Percentiles rank a stretch among this genome's conserved stretches.
These are phyloP conservation scores for Candida sakaeoensis DNA, from an alignment of 805 yeast species.

Conservation along the genomic window DNA sequence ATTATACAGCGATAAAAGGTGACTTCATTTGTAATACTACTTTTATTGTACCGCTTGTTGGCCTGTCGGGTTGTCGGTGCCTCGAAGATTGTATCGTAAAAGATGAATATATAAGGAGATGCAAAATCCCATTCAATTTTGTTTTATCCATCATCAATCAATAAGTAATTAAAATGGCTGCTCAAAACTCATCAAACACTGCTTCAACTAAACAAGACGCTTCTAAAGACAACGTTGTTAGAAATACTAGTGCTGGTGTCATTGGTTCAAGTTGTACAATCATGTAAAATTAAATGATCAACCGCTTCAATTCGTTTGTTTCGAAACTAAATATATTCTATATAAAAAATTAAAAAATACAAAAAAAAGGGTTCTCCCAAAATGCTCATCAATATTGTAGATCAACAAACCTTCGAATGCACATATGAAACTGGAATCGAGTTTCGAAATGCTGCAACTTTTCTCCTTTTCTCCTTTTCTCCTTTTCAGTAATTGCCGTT, in stretches of 20 bases:
- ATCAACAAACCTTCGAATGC: too few species aligned
- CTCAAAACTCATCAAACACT: conserved; percentile 6
- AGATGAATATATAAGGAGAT: not conserved
- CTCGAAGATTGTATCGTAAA: too few species aligned
- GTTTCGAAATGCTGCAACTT: too few species aligned
- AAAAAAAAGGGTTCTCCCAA: not conserved
- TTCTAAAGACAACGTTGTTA: conserved; percentile 6
- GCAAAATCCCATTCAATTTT: not conserved
- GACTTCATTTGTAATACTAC: too few species aligned
- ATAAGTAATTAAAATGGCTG: conserved; percentile 6
- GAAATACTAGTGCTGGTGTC: not conserved
- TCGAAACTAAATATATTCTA: not conserved
- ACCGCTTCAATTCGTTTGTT: not conserved
- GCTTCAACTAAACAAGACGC: conserved; percentile 4
- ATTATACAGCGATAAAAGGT: too few species aligned
- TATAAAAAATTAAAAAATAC: not conserved
- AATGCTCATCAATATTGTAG: not conserved
- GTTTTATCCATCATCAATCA: conserved; percentile 1
- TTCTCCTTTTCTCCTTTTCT: too few species aligned
- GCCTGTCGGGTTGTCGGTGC: too few species aligned
- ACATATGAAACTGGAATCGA: too few species aligned
- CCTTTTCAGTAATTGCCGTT: too few species aligned
- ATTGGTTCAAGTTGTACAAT: conserved; percentile 7
- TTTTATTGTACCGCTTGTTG: not conserved
- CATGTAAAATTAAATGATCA: conserved; percentile 2